phyloP scores from a whole-genome alignment of 2,329 filamentous ascomycete species.

The Alternaria solani region DNA sequence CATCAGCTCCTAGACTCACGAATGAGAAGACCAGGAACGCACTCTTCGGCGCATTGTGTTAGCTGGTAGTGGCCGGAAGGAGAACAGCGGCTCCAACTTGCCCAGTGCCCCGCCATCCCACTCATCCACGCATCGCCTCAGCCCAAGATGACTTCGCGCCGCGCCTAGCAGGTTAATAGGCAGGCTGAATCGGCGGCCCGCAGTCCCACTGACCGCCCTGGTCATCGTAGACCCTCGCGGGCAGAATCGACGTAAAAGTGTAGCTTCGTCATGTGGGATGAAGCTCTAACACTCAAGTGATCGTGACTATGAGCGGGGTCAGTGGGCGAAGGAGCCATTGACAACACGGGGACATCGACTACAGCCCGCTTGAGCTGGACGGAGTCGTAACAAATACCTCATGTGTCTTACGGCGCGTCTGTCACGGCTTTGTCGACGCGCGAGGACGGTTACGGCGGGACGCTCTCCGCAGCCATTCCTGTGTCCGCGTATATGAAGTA shows the following conservation, averaged over 20 bases:
- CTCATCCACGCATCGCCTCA: conserved; percentile 14
- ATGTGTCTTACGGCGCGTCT: conserved; percentile 37
- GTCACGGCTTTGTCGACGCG: conserved; percentile 38
- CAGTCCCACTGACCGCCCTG: conserved; percentile 47
- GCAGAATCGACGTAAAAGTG: conserved; percentile 42
- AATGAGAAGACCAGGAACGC: conserved; percentile 24
- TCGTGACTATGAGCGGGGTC: conserved; percentile 27
- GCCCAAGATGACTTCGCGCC: conserved; percentile 16
- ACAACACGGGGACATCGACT: conserved; percentile 28
- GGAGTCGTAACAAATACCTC: conserved; percentile 28
- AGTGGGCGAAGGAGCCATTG: conserved; percentile 27
- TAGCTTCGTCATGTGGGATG: conserved; percentile 34
- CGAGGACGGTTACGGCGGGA: conserved; percentile 49
- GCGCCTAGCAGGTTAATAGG: conserved; percentile 34
- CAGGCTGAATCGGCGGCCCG: conserved; percentile 50
- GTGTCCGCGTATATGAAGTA: conserved; percentile 43
- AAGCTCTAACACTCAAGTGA: conserved; percentile 24
- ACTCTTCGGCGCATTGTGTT: conserved; percentile 14
- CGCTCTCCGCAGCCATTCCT: conserved; percentile 43
- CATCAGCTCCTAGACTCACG: conserved; percentile 22
- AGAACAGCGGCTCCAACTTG: conserved; percentile 22
- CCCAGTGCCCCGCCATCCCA: conserved; percentile 27
- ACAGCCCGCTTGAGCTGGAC: conserved; percentile 26
- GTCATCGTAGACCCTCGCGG: conserved; percentile 29
- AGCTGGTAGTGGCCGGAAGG: neutral